Percentiles rank a stretch among this genome's conserved stretches.
Conservation (phyloP, 257 asterid genomes). For the Solanum chaucha region DNA sequence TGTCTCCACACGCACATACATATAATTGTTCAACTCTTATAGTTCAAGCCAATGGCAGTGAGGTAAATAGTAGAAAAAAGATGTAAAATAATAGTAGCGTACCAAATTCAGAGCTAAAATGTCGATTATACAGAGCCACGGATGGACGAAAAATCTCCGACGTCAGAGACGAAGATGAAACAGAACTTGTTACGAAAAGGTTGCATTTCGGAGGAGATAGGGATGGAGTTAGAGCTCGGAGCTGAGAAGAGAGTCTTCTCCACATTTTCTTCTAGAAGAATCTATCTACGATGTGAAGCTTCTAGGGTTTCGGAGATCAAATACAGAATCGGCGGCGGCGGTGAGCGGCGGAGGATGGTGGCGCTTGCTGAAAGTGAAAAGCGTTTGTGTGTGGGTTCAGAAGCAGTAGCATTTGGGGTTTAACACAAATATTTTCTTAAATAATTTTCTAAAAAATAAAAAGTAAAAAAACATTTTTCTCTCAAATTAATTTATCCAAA, state of each 20-base stretch:
- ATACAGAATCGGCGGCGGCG: background rate
- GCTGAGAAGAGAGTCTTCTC: slow-evolving; percentile 1
- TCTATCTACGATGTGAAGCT: background rate
- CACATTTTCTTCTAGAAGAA: background rate
- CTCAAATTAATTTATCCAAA: background rate
- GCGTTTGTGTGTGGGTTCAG: background rate
- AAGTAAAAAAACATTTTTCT: background rate
- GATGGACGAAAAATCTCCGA: background rate
- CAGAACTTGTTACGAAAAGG: background rate
- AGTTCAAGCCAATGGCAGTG: background rate
- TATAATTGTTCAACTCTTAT: background rate
- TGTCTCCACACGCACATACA: background rate
- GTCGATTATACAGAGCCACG: background rate
- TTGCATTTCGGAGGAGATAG: background rate
- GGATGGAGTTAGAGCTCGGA: background rate
- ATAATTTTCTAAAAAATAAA: background rate
- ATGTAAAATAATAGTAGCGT: background rate
- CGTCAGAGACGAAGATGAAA: background rate
- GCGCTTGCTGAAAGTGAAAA: background rate
- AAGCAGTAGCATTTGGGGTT: background rate
- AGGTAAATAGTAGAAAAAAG: background rate
- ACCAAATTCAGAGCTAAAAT: background rate
- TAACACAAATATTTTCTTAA: background rate
- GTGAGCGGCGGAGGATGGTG: background rate
- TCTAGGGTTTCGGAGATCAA: background rate